Conservation (phyloP, 2,329 filamentous ascomycete species). For the Alternaria postmessia region DNA sequence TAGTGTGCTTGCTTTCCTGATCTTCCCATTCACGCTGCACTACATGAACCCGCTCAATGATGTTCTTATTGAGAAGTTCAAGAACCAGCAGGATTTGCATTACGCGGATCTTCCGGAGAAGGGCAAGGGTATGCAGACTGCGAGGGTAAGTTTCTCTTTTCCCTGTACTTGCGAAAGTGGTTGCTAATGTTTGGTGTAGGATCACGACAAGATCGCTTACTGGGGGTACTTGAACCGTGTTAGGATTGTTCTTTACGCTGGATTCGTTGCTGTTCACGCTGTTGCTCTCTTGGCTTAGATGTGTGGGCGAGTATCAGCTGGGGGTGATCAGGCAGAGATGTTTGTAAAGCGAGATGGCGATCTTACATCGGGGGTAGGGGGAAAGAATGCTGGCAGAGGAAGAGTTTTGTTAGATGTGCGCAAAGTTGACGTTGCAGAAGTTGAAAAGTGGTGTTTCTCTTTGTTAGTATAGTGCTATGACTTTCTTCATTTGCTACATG, state of each 20-base stretch:
- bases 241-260: slow-evolving; percentile 3
- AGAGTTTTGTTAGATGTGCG: background rate
- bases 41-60: slow-evolving; percentile 5
- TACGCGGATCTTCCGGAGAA: slow-evolving; percentile 7
- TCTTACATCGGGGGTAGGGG: background rate
- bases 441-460: background rate
- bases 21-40: slow-evolving; percentile 7
- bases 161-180: background rate
- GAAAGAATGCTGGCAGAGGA: background rate
- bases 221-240: slow-evolving; percentile 7
- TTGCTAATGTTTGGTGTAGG: background rate
- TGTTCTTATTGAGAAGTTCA: background rate
- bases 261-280: background rate
- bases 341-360: background rate
- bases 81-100: slow-evolving; percentile 1
- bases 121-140: slow-evolving; percentile 8
- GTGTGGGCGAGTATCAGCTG: no score
- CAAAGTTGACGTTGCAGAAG: background rate
- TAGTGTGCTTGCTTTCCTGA: background rate
- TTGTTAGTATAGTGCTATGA: background rate
- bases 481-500: background rate
- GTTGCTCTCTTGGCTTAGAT: slow-evolving; percentile 1
- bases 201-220: slow-evolving; percentile 7
- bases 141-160: background rate
- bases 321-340: background rate